Evolutionary conservation across 805 yeast species (phyloP).

Genomic region (Pichia gijzeniarum): DNA sequence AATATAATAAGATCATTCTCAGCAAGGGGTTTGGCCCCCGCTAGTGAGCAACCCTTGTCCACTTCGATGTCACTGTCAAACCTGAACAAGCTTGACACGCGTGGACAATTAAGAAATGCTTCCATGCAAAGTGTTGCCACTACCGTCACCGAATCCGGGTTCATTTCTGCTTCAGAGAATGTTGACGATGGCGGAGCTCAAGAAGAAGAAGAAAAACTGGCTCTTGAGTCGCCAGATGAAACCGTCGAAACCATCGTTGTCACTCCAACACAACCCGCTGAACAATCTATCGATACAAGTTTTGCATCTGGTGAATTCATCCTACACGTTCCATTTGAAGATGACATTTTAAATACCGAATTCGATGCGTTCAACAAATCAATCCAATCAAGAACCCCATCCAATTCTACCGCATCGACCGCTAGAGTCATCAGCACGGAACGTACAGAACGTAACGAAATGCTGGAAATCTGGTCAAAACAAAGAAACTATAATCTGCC

Average conservation of each 20-base stretch:
- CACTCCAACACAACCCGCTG: not conserved
- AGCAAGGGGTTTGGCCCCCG: conserved; percentile 2
- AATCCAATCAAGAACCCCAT: conserved; percentile 14
- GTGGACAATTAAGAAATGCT: conserved; percentile 13
- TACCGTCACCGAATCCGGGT: conserved; percentile 26
- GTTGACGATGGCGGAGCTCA: conserved; percentile 5
- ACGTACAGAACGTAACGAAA: conserved; percentile 7
- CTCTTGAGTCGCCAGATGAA: conserved; percentile 7
- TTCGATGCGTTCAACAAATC: conserved; percentile 30
- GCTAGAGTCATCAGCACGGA: conserved; percentile 9
- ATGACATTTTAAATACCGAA: conserved; percentile 30
- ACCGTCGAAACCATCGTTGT: conserved; percentile 10
- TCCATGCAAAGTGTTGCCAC: conserved; percentile 23
- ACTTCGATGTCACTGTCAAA: too few relatives aligned
- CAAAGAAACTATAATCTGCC: conserved; percentile 24
- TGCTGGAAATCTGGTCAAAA: conserved; percentile 31
- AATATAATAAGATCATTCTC: conserved; percentile 19
- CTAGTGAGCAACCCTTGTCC: too few relatives aligned
- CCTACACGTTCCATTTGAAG: conserved; percentile 34
- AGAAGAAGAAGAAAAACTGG: too few relatives aligned
- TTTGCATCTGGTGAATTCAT: conserved; percentile 22
- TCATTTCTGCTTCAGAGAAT: conserved; percentile 23
- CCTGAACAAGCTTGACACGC: too few relatives aligned
- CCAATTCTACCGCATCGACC: conserved; percentile 3
- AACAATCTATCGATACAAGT: conserved; percentile 17